These are phyloP conservation scores for Lumnitzera racemosa DNA, from an alignment of 345 rosid genomes.

Conservation along the genomic window DNA sequence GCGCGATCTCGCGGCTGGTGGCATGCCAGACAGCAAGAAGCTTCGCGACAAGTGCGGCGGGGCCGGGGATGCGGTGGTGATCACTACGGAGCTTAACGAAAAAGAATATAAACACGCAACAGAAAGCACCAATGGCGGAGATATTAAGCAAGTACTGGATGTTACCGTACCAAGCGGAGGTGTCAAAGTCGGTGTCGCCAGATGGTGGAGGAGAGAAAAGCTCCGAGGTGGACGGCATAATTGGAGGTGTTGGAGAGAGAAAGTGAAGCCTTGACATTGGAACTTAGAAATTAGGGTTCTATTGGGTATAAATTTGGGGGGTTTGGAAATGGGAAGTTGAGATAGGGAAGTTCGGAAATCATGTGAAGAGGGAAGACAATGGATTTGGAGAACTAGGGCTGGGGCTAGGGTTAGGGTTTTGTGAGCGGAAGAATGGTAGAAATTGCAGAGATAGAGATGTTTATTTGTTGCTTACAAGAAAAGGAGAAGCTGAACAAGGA, in stretches of 20 bases:
- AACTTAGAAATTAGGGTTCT: neutral
- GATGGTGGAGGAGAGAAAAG: conserved; percentile 37
- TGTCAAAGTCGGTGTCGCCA: conserved; percentile 18
- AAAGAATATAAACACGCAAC: conserved; percentile 78
- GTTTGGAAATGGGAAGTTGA: too few relatives aligned
- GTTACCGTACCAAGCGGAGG: conserved; percentile 82
- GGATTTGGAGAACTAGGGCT: too few relatives aligned
- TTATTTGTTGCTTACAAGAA: too few relatives aligned
- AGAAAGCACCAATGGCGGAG: conserved; percentile 69
- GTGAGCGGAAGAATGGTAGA: too few relatives aligned
- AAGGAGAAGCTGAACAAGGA: too few relatives aligned
- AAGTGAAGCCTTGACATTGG: neutral
- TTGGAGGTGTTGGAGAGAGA: conserved; percentile 11
- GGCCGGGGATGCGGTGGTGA: conserved; percentile 84
- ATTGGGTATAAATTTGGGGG: too few relatives aligned
- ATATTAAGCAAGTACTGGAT: conserved; percentile 90
- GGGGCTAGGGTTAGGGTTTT: too few relatives aligned
- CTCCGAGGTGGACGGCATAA: conserved; percentile 10
- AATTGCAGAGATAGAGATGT: too few relatives aligned
- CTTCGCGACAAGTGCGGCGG: conserved; percentile 58
- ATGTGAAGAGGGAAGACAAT: too few relatives aligned
- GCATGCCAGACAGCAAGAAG: conserved; percentile 98
- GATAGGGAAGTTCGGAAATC: too few relatives aligned
- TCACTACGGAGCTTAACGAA: conserved; percentile 94
- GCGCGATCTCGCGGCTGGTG: conserved; percentile 74